phyloP scores from a whole-genome alignment of 176 grass and related monocot genomes.

The Saccharum spontaneum region DNA sequence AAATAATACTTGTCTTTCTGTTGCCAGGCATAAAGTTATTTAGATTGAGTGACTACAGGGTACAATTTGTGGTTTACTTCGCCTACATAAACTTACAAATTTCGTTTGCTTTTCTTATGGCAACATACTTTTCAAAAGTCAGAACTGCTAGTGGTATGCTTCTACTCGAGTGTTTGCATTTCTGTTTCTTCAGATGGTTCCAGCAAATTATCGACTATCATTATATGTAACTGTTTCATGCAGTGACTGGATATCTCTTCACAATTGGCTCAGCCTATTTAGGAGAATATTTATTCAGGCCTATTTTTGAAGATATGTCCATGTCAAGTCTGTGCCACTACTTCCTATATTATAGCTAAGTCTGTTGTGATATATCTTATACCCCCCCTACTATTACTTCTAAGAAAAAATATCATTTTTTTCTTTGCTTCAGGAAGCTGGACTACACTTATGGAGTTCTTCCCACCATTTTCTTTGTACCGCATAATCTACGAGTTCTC shows the following conservation, averaged over 20 bases:
- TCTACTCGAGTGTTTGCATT: background rate
- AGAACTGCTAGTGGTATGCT: conserved; percentile 66
- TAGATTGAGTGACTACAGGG: conserved; percentile 51
- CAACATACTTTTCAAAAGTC: conserved; percentile 54
- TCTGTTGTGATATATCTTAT: background rate
- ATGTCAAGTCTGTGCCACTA: conserved; percentile 51
- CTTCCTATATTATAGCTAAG: background rate
- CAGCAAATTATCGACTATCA: background rate
- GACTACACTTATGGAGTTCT: conserved; percentile 59
- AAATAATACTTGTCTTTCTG: conserved; percentile 5
- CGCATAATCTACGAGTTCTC: conserved; percentile 66
- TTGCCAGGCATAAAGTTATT: conserved; percentile 66
- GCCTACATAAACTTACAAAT: conserved; percentile 82
- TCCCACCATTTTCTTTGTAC: conserved; percentile 66
- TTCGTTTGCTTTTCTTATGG: conserved; percentile 54
- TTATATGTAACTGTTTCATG: conserved; percentile 22
- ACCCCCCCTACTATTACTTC: background rate
- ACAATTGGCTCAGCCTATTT: conserved; percentile 55
- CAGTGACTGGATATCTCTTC: conserved; percentile 69
- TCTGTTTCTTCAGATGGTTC: background rate
- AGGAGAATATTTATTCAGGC: conserved; percentile 48
- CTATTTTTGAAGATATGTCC: conserved; percentile 50
- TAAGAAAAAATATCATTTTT: background rate
- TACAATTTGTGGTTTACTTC: conserved; percentile 67
- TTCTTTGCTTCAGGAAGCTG: conserved; percentile 44